Evolutionary conservation across 129 eudicot genomes (phyloP).

Genomic region (Chrysanthemum makinoi): DNA sequence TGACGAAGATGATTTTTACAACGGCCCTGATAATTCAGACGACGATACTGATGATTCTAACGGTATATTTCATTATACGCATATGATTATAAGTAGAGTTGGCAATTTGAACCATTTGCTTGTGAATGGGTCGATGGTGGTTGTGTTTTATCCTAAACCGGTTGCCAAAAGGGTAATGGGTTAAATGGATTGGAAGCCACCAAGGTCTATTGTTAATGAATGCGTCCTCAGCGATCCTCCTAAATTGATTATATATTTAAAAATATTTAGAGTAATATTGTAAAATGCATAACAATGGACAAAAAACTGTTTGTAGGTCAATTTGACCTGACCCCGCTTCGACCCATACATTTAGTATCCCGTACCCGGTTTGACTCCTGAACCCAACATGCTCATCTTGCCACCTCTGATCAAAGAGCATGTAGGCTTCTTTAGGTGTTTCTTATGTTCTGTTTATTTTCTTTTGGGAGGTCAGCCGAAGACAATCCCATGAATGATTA

Average conservation of each 20-base stretch:
- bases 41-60: slow-evolving; percentile 87
- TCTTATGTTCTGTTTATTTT: slow-evolving; percentile 8
- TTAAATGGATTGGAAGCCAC: not conserved
- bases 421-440: not conserved
- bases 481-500: slow-evolving; percentile 79
- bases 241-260: too few relatives aligned
- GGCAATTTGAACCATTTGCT: not conserved
- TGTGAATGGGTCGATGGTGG: not conserved
- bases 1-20: slow-evolving; percentile 67
- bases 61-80: slow-evolving; percentile 41
- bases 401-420: not conserved
- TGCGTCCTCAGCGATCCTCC: too few relatives aligned
- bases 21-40: slow-evolving; percentile 80
- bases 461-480: slow-evolving; percentile 52
- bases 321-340: too few relatives aligned
- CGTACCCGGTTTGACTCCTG: too few relatives aligned
- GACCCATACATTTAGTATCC: not conserved
- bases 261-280: too few relatives aligned
- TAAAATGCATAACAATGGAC: not conserved
- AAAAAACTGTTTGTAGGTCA: not conserved
- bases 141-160: not conserved
- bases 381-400: not conserved
- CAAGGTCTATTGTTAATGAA: not conserved
- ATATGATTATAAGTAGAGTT: not conserved
- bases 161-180: not conserved